These are phyloP conservation scores for Cardiospermum halicacabum DNA, from an alignment of 345 rosid genomes.

Conservation along the genomic window DNA sequence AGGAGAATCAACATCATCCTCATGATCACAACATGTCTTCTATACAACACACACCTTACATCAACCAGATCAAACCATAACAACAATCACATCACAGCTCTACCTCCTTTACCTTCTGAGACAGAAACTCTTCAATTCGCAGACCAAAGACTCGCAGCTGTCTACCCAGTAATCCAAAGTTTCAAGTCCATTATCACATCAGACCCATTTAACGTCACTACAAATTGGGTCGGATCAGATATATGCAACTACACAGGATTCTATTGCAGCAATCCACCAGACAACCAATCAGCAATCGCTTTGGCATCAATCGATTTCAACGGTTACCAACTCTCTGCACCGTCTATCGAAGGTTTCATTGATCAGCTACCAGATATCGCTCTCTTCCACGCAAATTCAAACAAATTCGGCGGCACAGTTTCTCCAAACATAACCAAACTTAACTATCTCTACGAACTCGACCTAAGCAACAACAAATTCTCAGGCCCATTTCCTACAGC, in stretches of 20 bases:
- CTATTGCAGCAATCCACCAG: slow-evolving; percentile 75
- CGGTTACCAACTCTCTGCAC: slow-evolving; percentile 71
- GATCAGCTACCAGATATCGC: slow-evolving; percentile 73
- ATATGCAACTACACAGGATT: slow-evolving; percentile 79
- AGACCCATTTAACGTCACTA: slow-evolving; percentile 65
- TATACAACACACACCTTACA: slow-evolving; percentile 9
- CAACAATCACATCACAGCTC: slow-evolving; percentile 9
- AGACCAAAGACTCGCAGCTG: slow-evolving; percentile 62
- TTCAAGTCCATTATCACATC: slow-evolving; percentile 66
- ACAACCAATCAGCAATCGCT: slow-evolving; percentile 61
- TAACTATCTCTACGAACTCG: slow-evolving; percentile 76
- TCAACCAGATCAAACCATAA: slow-evolving; percentile 20
- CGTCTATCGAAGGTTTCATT: slow-evolving; percentile 69
- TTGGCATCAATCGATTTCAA: slow-evolving; percentile 88
- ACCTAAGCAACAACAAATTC: slow-evolving; percentile 70
- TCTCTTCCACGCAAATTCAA: slow-evolving; percentile 85
- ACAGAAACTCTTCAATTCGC: slow-evolving; percentile 32
- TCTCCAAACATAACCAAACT: slow-evolving; percentile 57
- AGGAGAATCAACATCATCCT: slow-evolving; percentile 8
- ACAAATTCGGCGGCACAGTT: slow-evolving; percentile 56
- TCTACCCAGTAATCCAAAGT: slow-evolving; percentile 72
- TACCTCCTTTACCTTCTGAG: slow-evolving; percentile 20
- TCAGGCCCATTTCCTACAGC: slow-evolving; percentile 69
- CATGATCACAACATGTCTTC: not conserved
- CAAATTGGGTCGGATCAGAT: slow-evolving; percentile 70